phyloP scores from a whole-genome alignment of 2,329 filamentous ascomycete genomes.

The Colletotrichum sp. region DNA sequence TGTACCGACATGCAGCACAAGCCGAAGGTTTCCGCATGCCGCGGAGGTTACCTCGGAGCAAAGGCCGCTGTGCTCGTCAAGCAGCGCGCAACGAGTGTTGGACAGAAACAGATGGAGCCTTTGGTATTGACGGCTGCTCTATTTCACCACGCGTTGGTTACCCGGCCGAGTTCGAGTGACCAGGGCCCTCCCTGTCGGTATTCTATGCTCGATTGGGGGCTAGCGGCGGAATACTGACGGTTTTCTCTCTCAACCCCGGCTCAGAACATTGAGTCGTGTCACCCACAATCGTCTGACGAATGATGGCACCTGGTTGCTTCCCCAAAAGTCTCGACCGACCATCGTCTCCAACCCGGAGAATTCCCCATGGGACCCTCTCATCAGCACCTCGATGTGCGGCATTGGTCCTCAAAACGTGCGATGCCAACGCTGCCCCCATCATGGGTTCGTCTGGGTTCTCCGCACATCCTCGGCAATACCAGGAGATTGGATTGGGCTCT shows the following conservation, averaged over 20 bases:
- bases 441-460: not conserved
- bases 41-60: not conserved
- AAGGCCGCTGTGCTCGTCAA: not conserved
- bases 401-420: constrained; percentile 4
- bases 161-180: not conserved
- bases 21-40: constrained; percentile 24
- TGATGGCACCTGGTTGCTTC: constrained; percentile 1
- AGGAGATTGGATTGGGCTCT: not conserved
- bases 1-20: constrained; percentile 24
- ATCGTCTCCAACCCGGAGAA: not conserved
- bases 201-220: not conserved
- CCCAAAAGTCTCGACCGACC: constrained; percentile 20
- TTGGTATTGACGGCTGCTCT: not conserved
- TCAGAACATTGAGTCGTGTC: not conserved
- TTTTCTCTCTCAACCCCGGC: not conserved
- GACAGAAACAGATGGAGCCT: not conserved
- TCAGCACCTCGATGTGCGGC: not conserved
- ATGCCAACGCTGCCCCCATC: not conserved
- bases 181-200: not conserved
- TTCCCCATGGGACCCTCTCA: constrained; percentile 17
- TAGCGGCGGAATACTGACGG: constrained; percentile 15
- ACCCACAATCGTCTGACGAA: constrained; percentile 11
- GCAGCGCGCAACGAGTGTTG: not conserved
- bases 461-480: constrained; percentile 14
- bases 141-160: constrained; percentile 10